Percentiles rank a stretch among this genome's conserved stretches.
Conservation (phyloP, 148 eudicot genomes). For the Suaeda aralocaspica region DNA sequence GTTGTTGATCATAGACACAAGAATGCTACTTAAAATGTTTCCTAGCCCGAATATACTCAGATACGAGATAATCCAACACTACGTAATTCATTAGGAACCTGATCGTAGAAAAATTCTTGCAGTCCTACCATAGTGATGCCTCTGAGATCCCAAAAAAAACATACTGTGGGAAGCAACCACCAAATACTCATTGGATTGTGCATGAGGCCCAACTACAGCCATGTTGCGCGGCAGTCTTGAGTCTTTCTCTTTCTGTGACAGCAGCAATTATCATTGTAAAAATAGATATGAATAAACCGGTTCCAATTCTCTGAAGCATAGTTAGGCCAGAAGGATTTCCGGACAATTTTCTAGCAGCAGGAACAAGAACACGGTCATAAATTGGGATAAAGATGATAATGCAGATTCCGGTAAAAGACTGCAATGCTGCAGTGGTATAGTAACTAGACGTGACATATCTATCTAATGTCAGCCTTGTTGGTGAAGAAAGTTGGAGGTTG, state of each 20-base stretch:
- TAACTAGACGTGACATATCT: too few relatives aligned
- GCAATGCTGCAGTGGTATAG: too few relatives aligned
- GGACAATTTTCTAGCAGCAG: conserved; percentile 36
- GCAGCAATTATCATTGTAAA: conserved; percentile 43
- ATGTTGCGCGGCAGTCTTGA: conserved; percentile 32
- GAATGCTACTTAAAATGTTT: conserved; percentile 46
- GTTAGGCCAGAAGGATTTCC: conserved; percentile 51
- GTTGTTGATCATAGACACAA: conserved; percentile 39
- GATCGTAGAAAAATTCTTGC: conserved; percentile 64
- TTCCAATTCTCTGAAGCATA: conserved; percentile 60
- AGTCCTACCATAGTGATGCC: conserved; percentile 48
- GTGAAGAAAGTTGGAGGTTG: conserved; percentile 60
- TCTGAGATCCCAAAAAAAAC: conserved; percentile 36
- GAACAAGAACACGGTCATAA: conserved; percentile 53
- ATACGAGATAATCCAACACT: conserved; percentile 48
- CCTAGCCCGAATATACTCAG: conserved; percentile 56
- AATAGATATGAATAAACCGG: conserved; percentile 39
- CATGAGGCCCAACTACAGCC: conserved; percentile 40
- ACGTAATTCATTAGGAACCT: conserved; percentile 47
- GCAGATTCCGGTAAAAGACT: conserved; percentile 27
- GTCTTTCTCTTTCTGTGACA: conserved; percentile 36
- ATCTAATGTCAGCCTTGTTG: conserved; percentile 58
- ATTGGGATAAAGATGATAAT: conserved; percentile 39
- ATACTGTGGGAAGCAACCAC: conserved; percentile 75
- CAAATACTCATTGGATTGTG: conserved; percentile 45